Evolutionary conservation across 2,329 filamentous ascomycete genomes (phyloP).

Genomic region (Fusarium tjaetaba): DNA sequence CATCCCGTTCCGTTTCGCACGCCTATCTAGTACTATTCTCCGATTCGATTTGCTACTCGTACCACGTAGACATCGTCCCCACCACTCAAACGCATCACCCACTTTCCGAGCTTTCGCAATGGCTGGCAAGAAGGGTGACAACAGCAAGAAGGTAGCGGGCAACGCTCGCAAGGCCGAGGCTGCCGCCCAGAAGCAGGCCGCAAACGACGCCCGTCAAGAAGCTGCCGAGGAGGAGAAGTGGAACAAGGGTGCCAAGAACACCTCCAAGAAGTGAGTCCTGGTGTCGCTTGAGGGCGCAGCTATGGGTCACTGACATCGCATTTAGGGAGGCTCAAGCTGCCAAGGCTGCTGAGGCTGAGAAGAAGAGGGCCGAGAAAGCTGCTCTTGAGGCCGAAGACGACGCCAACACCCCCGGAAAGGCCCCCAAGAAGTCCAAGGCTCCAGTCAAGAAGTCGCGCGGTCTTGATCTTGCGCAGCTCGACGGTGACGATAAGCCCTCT

Average conservation of each 20-base stretch:
- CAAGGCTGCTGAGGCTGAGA: constrained; percentile 85
- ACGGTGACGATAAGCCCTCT: constrained; percentile 65
- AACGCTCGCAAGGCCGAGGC: constrained; percentile 93
- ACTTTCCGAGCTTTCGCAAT: constrained; percentile 55
- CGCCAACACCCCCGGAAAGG: constrained; percentile 65
- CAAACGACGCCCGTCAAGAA: constrained; percentile 71
- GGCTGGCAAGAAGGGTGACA: constrained; percentile 81
- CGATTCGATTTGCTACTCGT: constrained; percentile 14
- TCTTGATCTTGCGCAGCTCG: constrained; percentile 80
- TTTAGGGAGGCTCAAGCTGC: constrained; percentile 51
- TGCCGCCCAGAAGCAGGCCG: constrained; percentile 81
- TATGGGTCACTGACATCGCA: constrained; percentile 13
- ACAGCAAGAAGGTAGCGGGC: constrained; percentile 88
- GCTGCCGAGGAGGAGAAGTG: constrained; percentile 80
- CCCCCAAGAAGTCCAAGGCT: constrained; percentile 74
- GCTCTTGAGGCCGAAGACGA: constrained; percentile 87
- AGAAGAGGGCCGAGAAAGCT: constrained; percentile 94
- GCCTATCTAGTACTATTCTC: neutral
- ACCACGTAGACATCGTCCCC: constrained; percentile 6
- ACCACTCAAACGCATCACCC: constrained; percentile 20
- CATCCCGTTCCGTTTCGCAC: neutral
- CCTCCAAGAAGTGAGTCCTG: constrained; percentile 82
- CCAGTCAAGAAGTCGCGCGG: constrained; percentile 77
- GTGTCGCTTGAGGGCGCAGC: neutral
- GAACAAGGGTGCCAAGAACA: constrained; percentile 86